Base-by-base conservation (phyloP, 257 asterid genomes). In the Eucommia ulmoides region DNA sequence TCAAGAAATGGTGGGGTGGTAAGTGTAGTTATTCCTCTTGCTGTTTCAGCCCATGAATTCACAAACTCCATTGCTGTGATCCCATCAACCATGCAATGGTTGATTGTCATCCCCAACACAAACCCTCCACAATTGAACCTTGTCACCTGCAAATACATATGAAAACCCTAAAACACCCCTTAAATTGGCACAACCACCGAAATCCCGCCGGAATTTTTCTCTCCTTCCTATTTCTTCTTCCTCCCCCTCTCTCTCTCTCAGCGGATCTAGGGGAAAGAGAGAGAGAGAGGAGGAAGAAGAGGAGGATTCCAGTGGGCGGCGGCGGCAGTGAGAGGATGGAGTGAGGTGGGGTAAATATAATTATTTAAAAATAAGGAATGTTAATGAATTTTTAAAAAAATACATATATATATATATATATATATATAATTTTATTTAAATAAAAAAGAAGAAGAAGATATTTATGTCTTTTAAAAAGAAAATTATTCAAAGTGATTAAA, bases 121-220 rank as follows among this genome's bases (percentile, higher is more conserved):
- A 61, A 61, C 16, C 66, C 66, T 19, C 66, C 66, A 46, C 66
- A 61, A 41, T 29, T 61, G 33, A 61, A 61, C 20, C n/a, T 53
- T 53, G 66, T 61, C 16, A 61, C 66, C 60, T 61, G 60, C 11
- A 18, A 33, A 42, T 42, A 29, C 8, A 29, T 5, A 5, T 29
- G 12, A 6, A 6, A 3, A 3, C 48, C n/a, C 9, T 16, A 2
- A 42, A 15, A 42, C 3, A 2, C 16, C 20, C 8, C 8, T 2
- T 6, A 10, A 42, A 4, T 42, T 42, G 19, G n/a, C n/a, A n/a
- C n/a, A n/a, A n/a, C n/a, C n/a, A n/a, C n/a, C n/a, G n/a, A n/a
- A n/a, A n/a, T n/a, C n/a, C n/a, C n/a, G n/a, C n/a, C 8, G 48
- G 45, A 0, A 7, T 38, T 38, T 9, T 38, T 16, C 3, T 0